Evolutionary conservation across 2,329 filamentous ascomycete species (phyloP).

Genomic region (Fusarium paranaense): DNA sequence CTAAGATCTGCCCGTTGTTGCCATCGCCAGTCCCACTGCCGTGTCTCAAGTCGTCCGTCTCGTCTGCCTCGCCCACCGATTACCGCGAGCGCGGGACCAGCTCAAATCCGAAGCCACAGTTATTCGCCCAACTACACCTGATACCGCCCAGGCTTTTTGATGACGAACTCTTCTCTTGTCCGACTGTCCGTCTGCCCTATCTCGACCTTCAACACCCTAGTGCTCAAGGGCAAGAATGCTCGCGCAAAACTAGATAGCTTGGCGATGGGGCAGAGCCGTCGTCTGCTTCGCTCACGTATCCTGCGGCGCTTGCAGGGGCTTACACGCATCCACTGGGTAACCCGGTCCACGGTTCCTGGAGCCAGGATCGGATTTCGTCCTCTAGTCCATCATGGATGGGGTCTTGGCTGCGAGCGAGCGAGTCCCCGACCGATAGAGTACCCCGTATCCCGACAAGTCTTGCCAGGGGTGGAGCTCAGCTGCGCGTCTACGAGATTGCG

Average conservation of each 20-base stretch:
- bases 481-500: conserved; percentile 28
- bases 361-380: conserved; percentile 1
- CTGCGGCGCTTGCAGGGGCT: conserved; percentile 20
- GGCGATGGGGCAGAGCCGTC: conserved; percentile 20
- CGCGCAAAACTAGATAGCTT: conserved; percentile 16
- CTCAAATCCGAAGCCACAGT: conserved; percentile 20
- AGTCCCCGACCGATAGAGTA: background rate
- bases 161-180: conserved; percentile 4
- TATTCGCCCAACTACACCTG: conserved; percentile 13
- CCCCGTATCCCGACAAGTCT: conserved; percentile 22
- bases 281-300: conserved; percentile 15
- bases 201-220: background rate
- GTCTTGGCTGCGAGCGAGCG: background rate
- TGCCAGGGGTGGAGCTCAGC: conserved; percentile 13
- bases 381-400: background rate
- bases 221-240: conserved; percentile 4
- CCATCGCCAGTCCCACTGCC: background rate
- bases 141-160: conserved; percentile 9
- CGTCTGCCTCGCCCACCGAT: conserved; percentile 12
- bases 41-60: conserved; percentile 4
- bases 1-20: conserved; percentile 16
- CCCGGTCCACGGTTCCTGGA: conserved; percentile 2
- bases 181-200: conserved; percentile 16
- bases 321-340: conserved; percentile 2
- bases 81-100: conserved; percentile 25